Conservation (phyloP, 2,329 filamentous ascomycete genomes). For the Colletotrichum sojae region DNA sequence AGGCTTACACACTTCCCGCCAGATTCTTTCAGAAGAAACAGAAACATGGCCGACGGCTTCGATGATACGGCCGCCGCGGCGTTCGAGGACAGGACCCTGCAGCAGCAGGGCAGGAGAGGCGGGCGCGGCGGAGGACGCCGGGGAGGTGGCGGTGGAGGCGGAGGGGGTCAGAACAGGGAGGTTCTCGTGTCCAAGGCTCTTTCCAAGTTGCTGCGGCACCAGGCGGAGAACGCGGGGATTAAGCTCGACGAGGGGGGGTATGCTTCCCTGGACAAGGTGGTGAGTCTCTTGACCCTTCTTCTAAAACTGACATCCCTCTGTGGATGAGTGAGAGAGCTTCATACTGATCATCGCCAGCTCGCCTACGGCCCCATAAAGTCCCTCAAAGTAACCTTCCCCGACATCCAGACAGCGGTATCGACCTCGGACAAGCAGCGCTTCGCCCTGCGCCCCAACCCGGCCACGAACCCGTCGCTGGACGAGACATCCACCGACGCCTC, state of each 20-base stretch:
- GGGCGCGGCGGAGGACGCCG: slow-evolving; percentile 45
- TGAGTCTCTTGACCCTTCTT: slow-evolving; percentile 59
- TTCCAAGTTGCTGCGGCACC: slow-evolving; percentile 68
- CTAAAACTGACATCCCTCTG: slow-evolving; percentile 13
- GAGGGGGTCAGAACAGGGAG: slow-evolving; percentile 56
- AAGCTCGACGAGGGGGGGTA: slow-evolving; percentile 72
- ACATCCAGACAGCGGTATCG: slow-evolving; percentile 78
- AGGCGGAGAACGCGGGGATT: slow-evolving; percentile 70
- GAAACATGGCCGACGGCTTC: slow-evolving; percentile 26
- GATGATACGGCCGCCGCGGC: slow-evolving; percentile 16
- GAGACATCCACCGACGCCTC: slow-evolving; percentile 63
- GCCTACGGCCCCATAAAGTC: slow-evolving; percentile 72
- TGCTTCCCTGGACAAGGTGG: slow-evolving; percentile 70
- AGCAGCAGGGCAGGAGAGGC: slow-evolving; percentile 39
- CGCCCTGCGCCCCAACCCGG: slow-evolving; percentile 74
- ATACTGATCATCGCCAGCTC: slow-evolving; percentile 53
- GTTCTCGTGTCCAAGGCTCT: slow-evolving; percentile 68
- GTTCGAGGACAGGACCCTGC: slow-evolving; percentile 41
- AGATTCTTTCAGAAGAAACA: background rate
- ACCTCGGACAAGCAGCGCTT: slow-evolving; percentile 94
- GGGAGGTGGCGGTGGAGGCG: slow-evolving; percentile 46
- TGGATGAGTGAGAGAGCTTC: no score
- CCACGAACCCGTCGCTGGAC: slow-evolving; percentile 46
- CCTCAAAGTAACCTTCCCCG: slow-evolving; percentile 80
- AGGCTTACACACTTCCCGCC: background rate